Percentiles rank a stretch among this genome's conserved stretches.
Conservation (phyloP, 2,329 filamentous ascomycete genomes). For the Aureobasidium sp. region DNA sequence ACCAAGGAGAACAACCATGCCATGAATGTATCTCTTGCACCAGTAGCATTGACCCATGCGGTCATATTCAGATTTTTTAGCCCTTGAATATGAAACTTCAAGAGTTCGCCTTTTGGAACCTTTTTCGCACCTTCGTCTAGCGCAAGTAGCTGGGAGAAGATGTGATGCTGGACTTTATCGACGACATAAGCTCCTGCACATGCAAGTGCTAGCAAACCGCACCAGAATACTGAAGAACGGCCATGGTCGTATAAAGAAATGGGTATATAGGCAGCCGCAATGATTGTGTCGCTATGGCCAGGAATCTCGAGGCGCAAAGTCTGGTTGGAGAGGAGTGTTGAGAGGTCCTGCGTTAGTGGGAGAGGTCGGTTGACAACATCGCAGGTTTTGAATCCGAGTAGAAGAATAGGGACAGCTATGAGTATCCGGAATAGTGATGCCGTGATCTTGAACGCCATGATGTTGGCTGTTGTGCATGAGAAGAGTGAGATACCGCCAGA, state of each 20-base stretch:
- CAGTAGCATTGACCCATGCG: neutral
- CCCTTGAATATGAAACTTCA: neutral
- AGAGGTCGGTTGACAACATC: neutral
- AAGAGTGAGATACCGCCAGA: neutral
- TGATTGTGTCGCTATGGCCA: neutral
- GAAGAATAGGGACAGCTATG: neutral
- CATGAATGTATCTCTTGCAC: neutral
- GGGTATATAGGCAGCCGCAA: neutral
- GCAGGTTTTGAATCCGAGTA: neutral
- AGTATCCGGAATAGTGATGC: neutral
- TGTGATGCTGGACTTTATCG: neutral
- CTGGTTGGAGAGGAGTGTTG: neutral
- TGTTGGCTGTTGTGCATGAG: neutral
- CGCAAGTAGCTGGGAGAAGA: neutral
- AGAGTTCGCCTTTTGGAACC: neutral
- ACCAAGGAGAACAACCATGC: neutral
- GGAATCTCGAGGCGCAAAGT: neutral
- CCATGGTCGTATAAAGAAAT: neutral
- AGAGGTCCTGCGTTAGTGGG: neutral
- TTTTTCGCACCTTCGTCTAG: neutral
- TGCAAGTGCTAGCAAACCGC: neutral
- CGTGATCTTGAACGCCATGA: neutral
- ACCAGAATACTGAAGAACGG: neutral
- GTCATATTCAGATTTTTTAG: neutral
- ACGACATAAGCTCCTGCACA: neutral